Conservation (phyloP, 371 early-diverging fungal species). For the Sporodiniella umbellata region DNA sequence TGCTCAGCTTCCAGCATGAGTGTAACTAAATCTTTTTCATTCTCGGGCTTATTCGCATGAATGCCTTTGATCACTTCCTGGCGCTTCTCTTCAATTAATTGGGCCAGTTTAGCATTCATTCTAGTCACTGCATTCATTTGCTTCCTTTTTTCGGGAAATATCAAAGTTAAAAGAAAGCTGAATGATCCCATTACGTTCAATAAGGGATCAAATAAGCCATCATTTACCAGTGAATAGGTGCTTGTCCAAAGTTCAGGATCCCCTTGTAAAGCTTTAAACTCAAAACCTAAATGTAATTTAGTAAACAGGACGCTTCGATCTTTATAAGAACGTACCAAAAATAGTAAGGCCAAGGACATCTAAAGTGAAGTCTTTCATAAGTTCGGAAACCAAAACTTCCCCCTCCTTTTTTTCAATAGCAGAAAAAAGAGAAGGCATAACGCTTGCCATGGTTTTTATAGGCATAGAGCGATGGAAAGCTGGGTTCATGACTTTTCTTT, state of each 20-base stretch:
- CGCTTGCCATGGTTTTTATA: conserved; percentile 22
- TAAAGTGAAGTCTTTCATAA: conserved; percentile 29
- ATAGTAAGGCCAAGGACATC: conserved; percentile 33
- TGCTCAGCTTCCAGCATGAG: conserved; percentile 24
- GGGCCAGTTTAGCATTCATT: conserved; percentile 10
- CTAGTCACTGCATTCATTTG: conserved; percentile 18
- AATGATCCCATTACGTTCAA: conserved; percentile 19
- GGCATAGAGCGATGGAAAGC: conserved; percentile 39
- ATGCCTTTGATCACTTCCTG: neutral
- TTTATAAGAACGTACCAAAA: conserved; percentile 17
- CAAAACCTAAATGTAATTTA: conserved; percentile 16
- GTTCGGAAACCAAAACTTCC: neutral
- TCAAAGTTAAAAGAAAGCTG: conserved; percentile 8
- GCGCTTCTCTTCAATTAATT: conserved; percentile 10
- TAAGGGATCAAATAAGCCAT: conserved; percentile 11
- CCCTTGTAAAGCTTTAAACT: conserved; percentile 17
- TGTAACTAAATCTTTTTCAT: conserved; percentile 47
- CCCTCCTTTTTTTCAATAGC: conserved; percentile 19
- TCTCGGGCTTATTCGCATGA: conserved; percentile 12
- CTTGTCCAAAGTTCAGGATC: conserved; percentile 18
- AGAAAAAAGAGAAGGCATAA: conserved; percentile 17
- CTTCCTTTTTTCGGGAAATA: conserved; percentile 26
- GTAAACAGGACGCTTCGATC: neutral
- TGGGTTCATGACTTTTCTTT: conserved; percentile 40
- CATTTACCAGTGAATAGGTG: conserved; percentile 8